Percentiles rank a stretch among this genome's conserved stretches.
Conservation (phyloP, 768 basidiomycete species). For the Hericium rajendrae region DNA sequence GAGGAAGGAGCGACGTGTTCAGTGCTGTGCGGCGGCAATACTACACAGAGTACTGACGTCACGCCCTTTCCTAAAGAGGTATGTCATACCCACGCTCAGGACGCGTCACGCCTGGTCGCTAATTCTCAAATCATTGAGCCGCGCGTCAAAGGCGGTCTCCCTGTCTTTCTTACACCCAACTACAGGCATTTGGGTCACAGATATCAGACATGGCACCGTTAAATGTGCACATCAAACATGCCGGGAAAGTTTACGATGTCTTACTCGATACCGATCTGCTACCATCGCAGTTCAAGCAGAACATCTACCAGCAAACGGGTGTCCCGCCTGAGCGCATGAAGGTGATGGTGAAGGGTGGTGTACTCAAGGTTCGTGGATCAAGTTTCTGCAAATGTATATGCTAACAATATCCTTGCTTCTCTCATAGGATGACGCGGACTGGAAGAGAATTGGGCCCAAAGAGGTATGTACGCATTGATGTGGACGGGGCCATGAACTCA, state of each 20-base stretch:
- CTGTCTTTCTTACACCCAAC: neutral
- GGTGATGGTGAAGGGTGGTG: slow-evolving; percentile 89
- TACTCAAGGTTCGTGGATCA: slow-evolving; percentile 61
- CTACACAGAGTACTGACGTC: neutral
- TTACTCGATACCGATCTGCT: slow-evolving; percentile 65
- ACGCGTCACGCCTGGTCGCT: neutral
- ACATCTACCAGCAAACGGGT: slow-evolving; percentile 72
- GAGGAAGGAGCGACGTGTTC: neutral
- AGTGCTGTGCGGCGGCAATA: too few species aligned
- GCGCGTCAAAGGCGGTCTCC: neutral
- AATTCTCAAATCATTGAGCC: neutral
- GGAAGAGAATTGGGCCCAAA: slow-evolving; percentile 79
- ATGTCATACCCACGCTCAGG: neutral
- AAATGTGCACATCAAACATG: slow-evolving; percentile 81
- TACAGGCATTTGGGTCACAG: too few species aligned
- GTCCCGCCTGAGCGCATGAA: slow-evolving; percentile 92
- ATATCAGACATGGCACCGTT: slow-evolving; percentile 47
- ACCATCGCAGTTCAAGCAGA: slow-evolving; percentile 70
- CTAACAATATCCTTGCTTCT: neutral
- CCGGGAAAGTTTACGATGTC: slow-evolving; percentile 69
- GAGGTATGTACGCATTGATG: slow-evolving; percentile 35
- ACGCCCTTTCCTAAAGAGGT: neutral
- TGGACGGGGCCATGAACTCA: neutral
- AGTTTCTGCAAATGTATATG: neutral
- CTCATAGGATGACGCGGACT: slow-evolving; percentile 72